Conservation (phyloP, 2,329 filamentous ascomycete genomes). For the Clarireedia hainanense region DNA sequence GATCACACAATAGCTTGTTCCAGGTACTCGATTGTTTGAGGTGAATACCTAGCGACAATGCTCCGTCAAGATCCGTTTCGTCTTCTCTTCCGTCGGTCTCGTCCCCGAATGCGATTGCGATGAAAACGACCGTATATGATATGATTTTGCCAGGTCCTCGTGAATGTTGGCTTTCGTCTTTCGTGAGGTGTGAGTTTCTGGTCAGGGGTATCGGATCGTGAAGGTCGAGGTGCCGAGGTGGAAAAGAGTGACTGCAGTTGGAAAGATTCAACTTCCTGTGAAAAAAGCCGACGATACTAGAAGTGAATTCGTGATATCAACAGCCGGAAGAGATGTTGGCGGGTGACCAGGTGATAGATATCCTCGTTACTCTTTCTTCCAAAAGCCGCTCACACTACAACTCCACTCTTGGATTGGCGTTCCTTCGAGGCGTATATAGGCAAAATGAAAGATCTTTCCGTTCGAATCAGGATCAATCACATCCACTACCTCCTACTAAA, state of each 20-base stretch:
- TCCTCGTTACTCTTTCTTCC: background rate
- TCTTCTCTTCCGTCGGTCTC: background rate
- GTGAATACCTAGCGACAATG: too few species aligned
- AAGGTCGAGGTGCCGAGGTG: background rate
- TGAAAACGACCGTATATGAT: background rate
- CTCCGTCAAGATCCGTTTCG: background rate
- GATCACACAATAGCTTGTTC: background rate
- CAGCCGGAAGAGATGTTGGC: background rate
- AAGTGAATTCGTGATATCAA: background rate
- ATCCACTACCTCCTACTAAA: too few species aligned
- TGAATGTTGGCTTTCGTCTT: background rate
- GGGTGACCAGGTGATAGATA: background rate
- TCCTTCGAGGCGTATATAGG: background rate
- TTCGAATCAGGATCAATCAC: too few species aligned
- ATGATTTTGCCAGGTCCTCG: background rate
- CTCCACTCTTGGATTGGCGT: background rate
- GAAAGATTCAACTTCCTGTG: background rate
- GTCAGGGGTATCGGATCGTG: background rate
- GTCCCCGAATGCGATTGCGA: background rate
- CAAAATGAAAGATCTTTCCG: background rate
- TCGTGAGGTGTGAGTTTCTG: background rate
- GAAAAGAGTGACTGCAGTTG: conserved; percentile 8
- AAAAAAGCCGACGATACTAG: background rate
- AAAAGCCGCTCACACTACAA: background rate
- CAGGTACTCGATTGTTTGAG: too few species aligned